Base-by-base conservation (phyloP, 805 yeast species). In the Candida ponderosae region DNA sequence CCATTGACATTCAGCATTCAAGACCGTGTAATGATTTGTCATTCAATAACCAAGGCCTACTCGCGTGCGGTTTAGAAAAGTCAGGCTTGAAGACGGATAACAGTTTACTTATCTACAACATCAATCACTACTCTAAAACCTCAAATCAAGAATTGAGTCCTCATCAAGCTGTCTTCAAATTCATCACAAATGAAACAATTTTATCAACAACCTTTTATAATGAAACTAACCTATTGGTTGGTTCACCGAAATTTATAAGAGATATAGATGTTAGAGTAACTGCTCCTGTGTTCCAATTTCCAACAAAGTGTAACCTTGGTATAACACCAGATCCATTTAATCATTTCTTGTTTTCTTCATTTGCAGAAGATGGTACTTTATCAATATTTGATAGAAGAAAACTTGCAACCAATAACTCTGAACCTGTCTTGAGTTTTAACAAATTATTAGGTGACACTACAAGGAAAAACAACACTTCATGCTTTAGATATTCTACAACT, bases 381-480 rank as follows among this genome's bases (percentile, higher is more conserved):
- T 80, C 90, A 0, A 66, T 89, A 7, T 89, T 89, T 85, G 95
- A 84, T 54, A 68, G 86, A 44, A 65, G 95, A 45, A 79, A 72
- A 45, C 54, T 84, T 33, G 56, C 66, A 0, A 48, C 57, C 18
- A 56, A 49, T 15, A 57, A 65, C 21, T 80, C 79, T 16, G 64
- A 70, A 4, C 88, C 89, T 0, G 54, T 76, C 11, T 54, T 82
- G 27, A 68, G 72, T 16, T 82, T 82, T 46, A 70, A 69, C 39
- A 80, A 79, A 47, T 58, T 81, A 23, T 63, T 81, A 31, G 76
- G 72, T 39, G 86, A 80, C 38, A 71, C 76, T 6, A 63, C 79
- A 10, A 67, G 83, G 38, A 77, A 72, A 44, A 72, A 72, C 37
- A 71, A 73, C 41, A 72, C 70, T 15, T 73, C 87, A 1, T 81